Evolutionary conservation across 495 filamentous ascomycete species (phyloP).

Genomic region (Penicillium fimorum): DNA sequence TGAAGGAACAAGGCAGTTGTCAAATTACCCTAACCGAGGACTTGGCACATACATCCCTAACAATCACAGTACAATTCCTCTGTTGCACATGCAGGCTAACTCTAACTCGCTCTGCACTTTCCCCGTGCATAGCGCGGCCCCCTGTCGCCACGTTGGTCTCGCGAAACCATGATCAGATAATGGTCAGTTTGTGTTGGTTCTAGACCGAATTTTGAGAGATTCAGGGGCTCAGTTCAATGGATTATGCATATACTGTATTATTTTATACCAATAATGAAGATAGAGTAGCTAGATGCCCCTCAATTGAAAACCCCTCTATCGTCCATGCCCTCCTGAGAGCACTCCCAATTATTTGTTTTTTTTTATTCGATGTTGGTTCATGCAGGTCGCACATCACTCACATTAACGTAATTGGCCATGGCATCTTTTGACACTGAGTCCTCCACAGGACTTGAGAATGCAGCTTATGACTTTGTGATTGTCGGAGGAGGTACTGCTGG

Average conservation of each 20-base stretch:
- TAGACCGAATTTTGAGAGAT: too few species aligned
- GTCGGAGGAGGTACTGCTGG: constrained; percentile 24
- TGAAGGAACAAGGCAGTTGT: neutral
- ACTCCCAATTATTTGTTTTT: too few species aligned
- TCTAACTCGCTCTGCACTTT: neutral
- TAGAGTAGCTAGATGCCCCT: too few species aligned
- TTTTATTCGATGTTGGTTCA: neutral
- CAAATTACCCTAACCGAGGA: neutral
- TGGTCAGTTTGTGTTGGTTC: neutral
- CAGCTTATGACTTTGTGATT: constrained; percentile 18
- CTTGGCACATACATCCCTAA: neutral
- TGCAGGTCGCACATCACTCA: neutral
- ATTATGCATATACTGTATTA: too few species aligned
- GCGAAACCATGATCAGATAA: neutral
- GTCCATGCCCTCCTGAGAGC: neutral
- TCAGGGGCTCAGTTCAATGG: too few species aligned
- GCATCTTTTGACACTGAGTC: constrained; percentile 15
- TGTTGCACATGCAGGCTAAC: neutral
- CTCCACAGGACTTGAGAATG: constrained; percentile 3
- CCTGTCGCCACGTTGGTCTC: too few species aligned
- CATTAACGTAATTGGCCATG: neutral
- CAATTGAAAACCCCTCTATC: too few species aligned
- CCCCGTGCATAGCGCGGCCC: too few species aligned
- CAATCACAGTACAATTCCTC: neutral
- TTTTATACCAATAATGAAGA: too few species aligned